Evolutionary conservation across 1,139 yeast genomes (phyloP).

Genomic region (Saccharomyces hybrid): DNA sequence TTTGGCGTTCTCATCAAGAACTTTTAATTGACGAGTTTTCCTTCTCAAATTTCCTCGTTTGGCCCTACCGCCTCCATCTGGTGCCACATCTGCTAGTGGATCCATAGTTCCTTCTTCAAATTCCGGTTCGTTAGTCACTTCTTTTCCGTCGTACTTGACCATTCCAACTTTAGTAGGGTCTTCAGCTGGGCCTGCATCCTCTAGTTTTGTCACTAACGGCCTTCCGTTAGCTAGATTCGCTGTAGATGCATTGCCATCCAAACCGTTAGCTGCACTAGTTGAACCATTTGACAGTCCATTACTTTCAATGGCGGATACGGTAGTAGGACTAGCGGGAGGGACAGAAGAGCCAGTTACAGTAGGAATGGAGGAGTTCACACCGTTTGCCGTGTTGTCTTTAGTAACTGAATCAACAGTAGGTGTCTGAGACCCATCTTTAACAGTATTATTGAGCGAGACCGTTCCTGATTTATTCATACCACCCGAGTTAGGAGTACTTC

Average conservation of each 20-base stretch:
- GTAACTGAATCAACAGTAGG: background rate
- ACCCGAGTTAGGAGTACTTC: background rate
- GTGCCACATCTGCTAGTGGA: constrained; percentile 63
- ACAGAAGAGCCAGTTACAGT: background rate
- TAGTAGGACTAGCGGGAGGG: constrained; percentile 2
- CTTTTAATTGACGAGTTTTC: constrained; percentile 77
- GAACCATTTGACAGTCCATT: constrained; percentile 5
- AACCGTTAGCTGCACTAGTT: constrained; percentile 4
- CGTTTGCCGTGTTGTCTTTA: constrained; percentile 3
- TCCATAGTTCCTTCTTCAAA: constrained; percentile 27
- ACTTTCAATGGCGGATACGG: constrained; percentile 3
- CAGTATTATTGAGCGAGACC: background rate
- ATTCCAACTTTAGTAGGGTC: constrained; percentile 35
- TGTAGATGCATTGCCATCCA: background rate
- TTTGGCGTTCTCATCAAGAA: constrained; percentile 74
- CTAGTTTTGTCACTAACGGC: constrained; percentile 25
- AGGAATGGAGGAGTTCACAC: background rate
- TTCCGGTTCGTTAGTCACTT: constrained; percentile 21
- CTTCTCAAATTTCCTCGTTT: constrained; percentile 60
- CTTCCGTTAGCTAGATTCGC: background rate
- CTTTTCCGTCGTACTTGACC: constrained; percentile 33
- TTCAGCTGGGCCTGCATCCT: constrained; percentile 30
- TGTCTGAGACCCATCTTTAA: background rate
- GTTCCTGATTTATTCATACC: constrained; percentile 1
- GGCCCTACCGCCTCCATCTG: constrained; percentile 86